phyloP scores from a whole-genome alignment of 78 protist species.

The Dictyostelium discoideum region dicty_2.7 NC_007088.5:6020001-6020500 shows the following conservation, averaged over 20 bases:
- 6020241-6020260: slow-evolving; percentile 30
- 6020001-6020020: slow-evolving; percentile 44
- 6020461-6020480: background rate
- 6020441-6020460: background rate
- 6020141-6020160: background rate
- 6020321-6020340: slow-evolving; percentile 52
- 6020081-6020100: slow-evolving; percentile 13
- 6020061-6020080: slow-evolving; percentile 19
- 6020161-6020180: background rate
- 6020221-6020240: background rate
- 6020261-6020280: slow-evolving; percentile 14
- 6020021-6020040: slow-evolving; percentile 18
- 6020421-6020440: background rate
- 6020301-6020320: slow-evolving; percentile 39
- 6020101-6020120: background rate
- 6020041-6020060: background rate
- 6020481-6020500: slow-evolving; percentile 25
- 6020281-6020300: background rate
- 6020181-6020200: background rate
- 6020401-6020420: slow-evolving; percentile 10
- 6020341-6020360: slow-evolving; percentile 59
- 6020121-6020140: background rate
- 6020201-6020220: background rate
- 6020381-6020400: slow-evolving; percentile 3
- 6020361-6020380: slow-evolving; percentile 63